Evolutionary conservation across 257 asterid species (phyloP).

Genomic region (Nicotiana sylvestris): DNA sequence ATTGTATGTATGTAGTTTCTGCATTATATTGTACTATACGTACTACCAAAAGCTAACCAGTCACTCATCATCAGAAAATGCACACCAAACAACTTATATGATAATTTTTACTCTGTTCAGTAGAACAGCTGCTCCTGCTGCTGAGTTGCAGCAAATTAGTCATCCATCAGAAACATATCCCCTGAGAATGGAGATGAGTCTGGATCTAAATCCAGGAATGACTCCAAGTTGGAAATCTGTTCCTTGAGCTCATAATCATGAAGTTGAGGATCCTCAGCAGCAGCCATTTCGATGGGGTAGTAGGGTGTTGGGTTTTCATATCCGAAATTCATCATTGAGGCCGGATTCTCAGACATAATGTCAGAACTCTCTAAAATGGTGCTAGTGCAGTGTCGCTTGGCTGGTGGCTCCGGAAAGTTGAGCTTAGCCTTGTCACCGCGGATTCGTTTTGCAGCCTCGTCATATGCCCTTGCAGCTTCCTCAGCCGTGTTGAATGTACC

Average conservation of each 20-base stretch:
- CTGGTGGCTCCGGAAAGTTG: conserved; percentile 44
- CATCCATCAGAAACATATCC: conserved; percentile 54
- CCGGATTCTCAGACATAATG: background rate
- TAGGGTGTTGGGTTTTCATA: conserved; percentile 21
- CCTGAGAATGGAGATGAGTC: conserved; percentile 26
- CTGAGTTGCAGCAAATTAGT: conserved; percentile 21
- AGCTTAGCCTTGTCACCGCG: conserved; percentile 81
- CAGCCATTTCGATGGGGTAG: conserved; percentile 18
- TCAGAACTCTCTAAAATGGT: conserved; percentile 9
- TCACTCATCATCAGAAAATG: background rate
- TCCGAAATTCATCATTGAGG: conserved; percentile 1
- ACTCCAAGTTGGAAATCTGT: conserved; percentile 55
- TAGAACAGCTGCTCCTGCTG: conserved; percentile 23
- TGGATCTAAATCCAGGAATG: conserved; percentile 52
- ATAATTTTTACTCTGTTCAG: conserved; percentile 10
- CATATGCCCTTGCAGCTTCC: conserved; percentile 80
- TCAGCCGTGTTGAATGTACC: conserved; percentile 71
- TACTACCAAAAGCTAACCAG: background rate
- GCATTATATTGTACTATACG: background rate
- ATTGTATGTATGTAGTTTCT: background rate
- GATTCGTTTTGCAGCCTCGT: conserved; percentile 67
- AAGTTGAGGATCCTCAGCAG: background rate
- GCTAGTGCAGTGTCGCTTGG: conserved; percentile 37
- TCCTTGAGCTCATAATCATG: conserved; percentile 32
- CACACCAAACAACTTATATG: background rate